Evolutionary conservation across 495 filamentous ascomycete genomes (phyloP), one percentile per base, ranked within the genome.

Genomic region (Xylaria intraflava): DNA sequence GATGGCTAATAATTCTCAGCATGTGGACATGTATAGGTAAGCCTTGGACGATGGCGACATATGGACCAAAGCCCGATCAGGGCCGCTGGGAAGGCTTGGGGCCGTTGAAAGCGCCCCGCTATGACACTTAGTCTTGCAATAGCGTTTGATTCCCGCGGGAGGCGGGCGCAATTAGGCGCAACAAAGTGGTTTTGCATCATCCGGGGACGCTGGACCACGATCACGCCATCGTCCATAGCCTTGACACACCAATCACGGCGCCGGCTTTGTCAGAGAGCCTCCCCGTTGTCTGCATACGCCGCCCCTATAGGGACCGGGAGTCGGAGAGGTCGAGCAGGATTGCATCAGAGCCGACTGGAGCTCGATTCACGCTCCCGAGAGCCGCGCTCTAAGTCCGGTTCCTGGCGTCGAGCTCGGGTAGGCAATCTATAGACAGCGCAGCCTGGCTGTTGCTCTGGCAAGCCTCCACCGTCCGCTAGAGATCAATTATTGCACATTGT

Each of bases 221-320:
- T 64, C 64, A 66, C 64, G 64, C 64, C 51, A 66, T 66, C 64
- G 64, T 20, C 48, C 58, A 43, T 49, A 64, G 51, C 51, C 58
- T 56, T 31, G 52, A 55, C 20, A n/a, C 63, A 27, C 63, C 63
- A 66, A 66, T 66, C 53, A 49, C 26, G 36, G 45, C 44, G 10
- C 19, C 56, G 51, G 54, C 36, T 66, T 66, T 66, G 61, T 66
- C 58, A 64, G 55, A 59, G 58, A 55, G 62, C 61, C 60, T 59
- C 52, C 52, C 52, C 44, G 43, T 55, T 23, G 52, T 36, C 52
- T 55, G 52, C 22, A 23, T 33, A 26, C 43, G 23, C 17, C 29
- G 23, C 45, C 36, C 45, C 52, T 48, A 35, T 16, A 42, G 36
- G 36, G 52, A 9, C 52, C 52, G 52, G 52, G 52, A 55, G 52